These are phyloP conservation scores for Botrytis cinerea DNA, from an alignment of 2,329 filamentous ascomycete genomes.

Conservation along the genomic window DNA sequence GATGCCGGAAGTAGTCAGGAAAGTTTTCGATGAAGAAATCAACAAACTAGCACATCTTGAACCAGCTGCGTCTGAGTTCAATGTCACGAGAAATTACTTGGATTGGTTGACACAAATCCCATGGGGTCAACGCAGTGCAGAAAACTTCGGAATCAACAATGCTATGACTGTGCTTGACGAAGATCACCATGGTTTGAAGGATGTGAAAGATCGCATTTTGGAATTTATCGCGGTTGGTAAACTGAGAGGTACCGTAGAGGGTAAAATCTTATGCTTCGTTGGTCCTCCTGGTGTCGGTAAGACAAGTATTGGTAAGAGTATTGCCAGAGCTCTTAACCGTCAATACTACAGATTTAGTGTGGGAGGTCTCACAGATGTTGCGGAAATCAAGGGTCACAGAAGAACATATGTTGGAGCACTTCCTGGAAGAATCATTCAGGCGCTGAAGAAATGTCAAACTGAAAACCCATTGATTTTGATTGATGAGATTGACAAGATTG, in stretches of 20 bases:
- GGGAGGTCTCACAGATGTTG: conserved; percentile 93
- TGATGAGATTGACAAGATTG: conserved; percentile 98
- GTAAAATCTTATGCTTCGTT: conserved; percentile 97
- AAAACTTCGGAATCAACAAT: conserved; percentile 95
- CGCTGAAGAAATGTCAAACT: conserved; percentile 97
- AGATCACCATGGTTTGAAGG: conserved; percentile 94
- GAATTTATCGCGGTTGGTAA: conserved; percentile 99
- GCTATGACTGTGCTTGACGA: conserved; percentile 90
- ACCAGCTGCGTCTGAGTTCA: conserved; percentile 95
- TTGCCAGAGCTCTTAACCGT: conserved; percentile 88
- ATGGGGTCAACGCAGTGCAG: conserved; percentile 91
- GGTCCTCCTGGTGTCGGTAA: conserved; percentile 97
- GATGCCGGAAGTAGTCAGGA: conserved; percentile 95
- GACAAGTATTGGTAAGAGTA: conserved; percentile 98
- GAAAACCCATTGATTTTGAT: conserved; percentile 97
- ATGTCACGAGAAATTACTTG: conserved; percentile 95
- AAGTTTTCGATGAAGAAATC: conserved; percentile 97
- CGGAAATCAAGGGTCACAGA: conserved; percentile 97
- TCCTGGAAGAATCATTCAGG: conserved; percentile 95
- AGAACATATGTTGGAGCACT: conserved; percentile 95
- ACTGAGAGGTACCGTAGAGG: conserved; percentile 92
- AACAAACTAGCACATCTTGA: conserved; percentile 96
- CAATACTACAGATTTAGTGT: conserved; percentile 99
- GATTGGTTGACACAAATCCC: conserved; percentile 99
- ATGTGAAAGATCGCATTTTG: conserved; percentile 96